Evolutionary conservation across 75 land plant species (phyloP), one percentile per base, ranked within the genome.

Genomic region (Picea sitchensis): DNA sequence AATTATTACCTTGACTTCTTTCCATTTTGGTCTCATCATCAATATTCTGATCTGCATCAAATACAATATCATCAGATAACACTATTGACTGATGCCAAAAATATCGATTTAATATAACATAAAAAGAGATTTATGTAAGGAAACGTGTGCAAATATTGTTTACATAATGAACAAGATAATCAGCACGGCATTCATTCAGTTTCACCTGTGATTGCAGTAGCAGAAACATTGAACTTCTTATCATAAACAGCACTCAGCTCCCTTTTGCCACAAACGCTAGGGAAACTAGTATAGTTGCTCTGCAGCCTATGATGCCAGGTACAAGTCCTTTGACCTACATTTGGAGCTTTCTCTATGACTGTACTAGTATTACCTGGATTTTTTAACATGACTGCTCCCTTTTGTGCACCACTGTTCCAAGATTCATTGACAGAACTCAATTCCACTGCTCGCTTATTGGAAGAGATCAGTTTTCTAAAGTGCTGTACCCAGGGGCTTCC

Each of bases 401-500:
- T 75, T 26, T 23, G 26, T 75, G 58, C 31, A 26, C 17, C 34
- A 75, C 11, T 75, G 30, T 36, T 54, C 31, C 9, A 1, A 57
- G 59, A 75, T 57, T 54, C 59, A 30, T 56, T 30, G 5, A 75
- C 34, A 56, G 59, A 14, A 20, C 18, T 23, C 14, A 3, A 5
- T 26, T 36, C 12, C 15, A 26, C 1, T 12, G 2, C 36, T 75
- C 57, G 59, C 4, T 23, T 57, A 3, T 75, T 26, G 59, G 31
- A 23, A 54, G 20, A 57, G 8, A 2, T 18, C 26, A 51, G 59
- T 57, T 23, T 54, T 75, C 59, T 75, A 30, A 75, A 75, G 36
- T 57, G 76, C 26, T 57, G 59, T 75, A 75, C 54, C 76, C 76
- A 75, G 17, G 59, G 41, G n/a, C 59, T 75, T 75, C 59, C 59